Conservation (phyloP, 2,329 filamentous ascomycete species). For the Cladosporium austrohemisphaericum region DNA sequence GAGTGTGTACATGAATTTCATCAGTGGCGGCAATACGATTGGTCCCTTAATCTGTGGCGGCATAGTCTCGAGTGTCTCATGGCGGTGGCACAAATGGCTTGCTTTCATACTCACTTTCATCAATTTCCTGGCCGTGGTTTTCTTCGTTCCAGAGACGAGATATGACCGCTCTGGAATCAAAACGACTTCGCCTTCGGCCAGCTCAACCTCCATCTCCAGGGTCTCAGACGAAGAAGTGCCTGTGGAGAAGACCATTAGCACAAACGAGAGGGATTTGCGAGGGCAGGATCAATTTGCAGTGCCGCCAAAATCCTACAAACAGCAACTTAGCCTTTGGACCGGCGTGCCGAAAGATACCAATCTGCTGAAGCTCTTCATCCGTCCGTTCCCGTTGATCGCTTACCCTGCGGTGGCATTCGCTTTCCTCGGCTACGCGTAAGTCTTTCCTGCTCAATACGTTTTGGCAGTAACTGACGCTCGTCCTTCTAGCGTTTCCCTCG, state of each 20-base stretch:
- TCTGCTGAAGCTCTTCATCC: constrained; percentile 35
- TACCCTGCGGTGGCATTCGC: constrained; percentile 38
- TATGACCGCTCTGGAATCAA: constrained; percentile 28
- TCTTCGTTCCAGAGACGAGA: constrained; percentile 38
- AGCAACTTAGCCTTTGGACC: constrained; percentile 36
- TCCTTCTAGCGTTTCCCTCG: constrained; percentile 28
- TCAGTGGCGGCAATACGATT: constrained; percentile 40
- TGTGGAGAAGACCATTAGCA: constrained; percentile 13
- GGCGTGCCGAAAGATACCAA: constrained; percentile 30
- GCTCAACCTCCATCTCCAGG: not conserved
- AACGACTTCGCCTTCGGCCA: not conserved
- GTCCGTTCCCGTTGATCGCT: constrained; percentile 36
- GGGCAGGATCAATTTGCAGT: not conserved
- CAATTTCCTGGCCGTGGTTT: constrained; percentile 36
- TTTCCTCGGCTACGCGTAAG: constrained; percentile 35
- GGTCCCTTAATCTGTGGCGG: constrained; percentile 40
- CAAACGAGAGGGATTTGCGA: constrained; percentile 13
- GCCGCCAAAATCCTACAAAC: constrained; percentile 33
- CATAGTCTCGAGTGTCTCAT: constrained; percentile 38
- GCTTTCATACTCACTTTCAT: constrained; percentile 30
- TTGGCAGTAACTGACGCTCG: not conserved
- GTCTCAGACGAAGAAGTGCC: constrained; percentile 9
- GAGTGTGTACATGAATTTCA: constrained; percentile 39
- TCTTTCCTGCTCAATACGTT: not conserved
- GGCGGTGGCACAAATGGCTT: constrained; percentile 43